Conservation (phyloP, 345 rosid genomes). For the Populus alba region DNA sequence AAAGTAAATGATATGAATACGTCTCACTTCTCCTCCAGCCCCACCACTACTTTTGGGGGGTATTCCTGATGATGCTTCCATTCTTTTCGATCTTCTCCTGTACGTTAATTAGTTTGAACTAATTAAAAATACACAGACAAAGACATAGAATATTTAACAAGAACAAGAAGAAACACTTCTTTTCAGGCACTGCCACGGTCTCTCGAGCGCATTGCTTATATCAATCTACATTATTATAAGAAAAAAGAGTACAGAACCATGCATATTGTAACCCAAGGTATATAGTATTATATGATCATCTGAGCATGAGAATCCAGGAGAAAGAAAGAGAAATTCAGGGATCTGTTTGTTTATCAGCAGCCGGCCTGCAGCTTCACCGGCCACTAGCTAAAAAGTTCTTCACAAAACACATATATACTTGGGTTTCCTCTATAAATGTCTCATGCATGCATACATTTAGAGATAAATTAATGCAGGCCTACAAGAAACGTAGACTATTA, state of each 20-base stretch:
- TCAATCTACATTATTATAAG: neutral
- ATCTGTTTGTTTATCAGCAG: constrained; percentile 1
- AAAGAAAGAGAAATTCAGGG: neutral
- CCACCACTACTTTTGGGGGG: neutral
- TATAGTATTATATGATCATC: neutral
- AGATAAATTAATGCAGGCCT: constrained; percentile 10
- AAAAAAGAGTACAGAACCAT: neutral
- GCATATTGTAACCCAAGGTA: too few species aligned
- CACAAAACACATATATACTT: neutral
- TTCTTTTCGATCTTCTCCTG: neutral
- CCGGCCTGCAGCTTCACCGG: constrained; percentile 9
- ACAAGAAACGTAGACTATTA: neutral
- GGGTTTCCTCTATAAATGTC: neutral
- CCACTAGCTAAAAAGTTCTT: neutral
- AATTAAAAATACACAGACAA: neutral
- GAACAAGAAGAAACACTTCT: neutral
- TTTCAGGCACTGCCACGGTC: neutral
- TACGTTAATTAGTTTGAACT: too few species aligned
- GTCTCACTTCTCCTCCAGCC: constrained; percentile 47
- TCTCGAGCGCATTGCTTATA: neutral
- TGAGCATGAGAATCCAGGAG: neutral
- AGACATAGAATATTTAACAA: neutral
- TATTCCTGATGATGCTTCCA: constrained; percentile 6
- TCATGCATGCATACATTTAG: neutral
- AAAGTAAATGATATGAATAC: constrained; percentile 66